A percentile compares a stretch with the other conserved stretches of the same genome.
phyloP scores from a whole-genome alignment of 768 basidiomycete species.

The Trametopsis cervina region DNA sequence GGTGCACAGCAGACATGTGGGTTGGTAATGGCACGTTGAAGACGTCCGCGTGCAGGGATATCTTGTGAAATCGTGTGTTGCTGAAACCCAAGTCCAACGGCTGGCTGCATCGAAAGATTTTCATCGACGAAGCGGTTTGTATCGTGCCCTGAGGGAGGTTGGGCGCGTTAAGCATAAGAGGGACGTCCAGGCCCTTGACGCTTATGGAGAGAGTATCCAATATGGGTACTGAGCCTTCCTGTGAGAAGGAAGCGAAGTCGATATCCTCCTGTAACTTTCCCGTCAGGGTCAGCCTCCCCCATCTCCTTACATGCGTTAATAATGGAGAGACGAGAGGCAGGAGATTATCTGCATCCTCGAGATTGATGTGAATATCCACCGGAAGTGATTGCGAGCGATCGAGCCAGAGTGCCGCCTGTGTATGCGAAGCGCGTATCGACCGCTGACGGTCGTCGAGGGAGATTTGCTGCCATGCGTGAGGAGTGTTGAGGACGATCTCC shows the following conservation, averaged over 20 bases:
- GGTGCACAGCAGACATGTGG: slow-evolving; percentile 40
- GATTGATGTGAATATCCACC: slow-evolving; percentile 49
- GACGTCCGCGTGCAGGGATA: slow-evolving; percentile 44
- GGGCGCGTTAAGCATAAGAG: slow-evolving; percentile 5
- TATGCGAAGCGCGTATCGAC: slow-evolving; percentile 31
- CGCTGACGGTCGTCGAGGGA: slow-evolving; percentile 38
- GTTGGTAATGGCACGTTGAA: slow-evolving; percentile 41
- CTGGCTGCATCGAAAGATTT: slow-evolving; percentile 6
- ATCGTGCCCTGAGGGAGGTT: slow-evolving; percentile 5
- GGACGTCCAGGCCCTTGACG: background rate
- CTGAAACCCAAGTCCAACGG: slow-evolving; percentile 14
- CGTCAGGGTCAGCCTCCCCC: slow-evolving; percentile 44
- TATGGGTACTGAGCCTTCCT: slow-evolving; percentile 7
- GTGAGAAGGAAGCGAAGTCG: slow-evolving; percentile 4
- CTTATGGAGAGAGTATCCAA: slow-evolving; percentile 8
- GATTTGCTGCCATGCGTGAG: slow-evolving; percentile 56
- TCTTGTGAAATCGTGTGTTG: slow-evolving; percentile 7
- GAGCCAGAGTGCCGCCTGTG: slow-evolving; percentile 49
- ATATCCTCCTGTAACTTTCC: slow-evolving; percentile 25
- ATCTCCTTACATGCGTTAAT: slow-evolving; percentile 48
- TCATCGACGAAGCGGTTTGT: slow-evolving; percentile 10
- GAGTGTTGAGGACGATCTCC: slow-evolving; percentile 43
- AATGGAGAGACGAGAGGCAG: slow-evolving; percentile 61
- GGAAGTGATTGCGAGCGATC: slow-evolving; percentile 44
- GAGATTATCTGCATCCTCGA: slow-evolving; percentile 44